Evolutionary conservation across 306 rosid species (phyloP).

Genomic region (Quercus mongolica): DNA sequence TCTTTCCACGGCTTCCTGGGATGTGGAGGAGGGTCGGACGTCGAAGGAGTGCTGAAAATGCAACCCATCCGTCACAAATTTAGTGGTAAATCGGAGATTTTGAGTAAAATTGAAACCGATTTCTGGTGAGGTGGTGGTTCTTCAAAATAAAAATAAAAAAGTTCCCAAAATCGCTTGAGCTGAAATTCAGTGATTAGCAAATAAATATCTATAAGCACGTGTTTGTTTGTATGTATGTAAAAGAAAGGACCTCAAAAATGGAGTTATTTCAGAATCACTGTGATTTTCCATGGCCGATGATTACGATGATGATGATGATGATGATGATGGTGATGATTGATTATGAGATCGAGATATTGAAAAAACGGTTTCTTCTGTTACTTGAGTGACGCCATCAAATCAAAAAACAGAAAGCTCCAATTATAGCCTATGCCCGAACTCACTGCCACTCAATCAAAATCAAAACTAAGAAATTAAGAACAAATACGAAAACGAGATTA

Average conservation of each 20-base stretch:
- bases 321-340: not conserved
- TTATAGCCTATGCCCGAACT: not conserved
- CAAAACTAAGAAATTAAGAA: not conserved
- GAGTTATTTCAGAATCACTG: conserved; percentile 45
- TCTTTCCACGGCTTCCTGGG: too few relatives aligned
- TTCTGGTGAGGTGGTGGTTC: too few relatives aligned
- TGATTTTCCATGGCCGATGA: conserved; percentile 59
- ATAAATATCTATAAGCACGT: not conserved
- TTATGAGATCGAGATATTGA: not conserved
- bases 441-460: not conserved
- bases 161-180: not conserved
- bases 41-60: too few relatives aligned
- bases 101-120: too few relatives aligned
- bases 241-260: conserved; percentile 45
- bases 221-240: not conserved
- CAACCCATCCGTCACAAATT: too few relatives aligned
- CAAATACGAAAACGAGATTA: not conserved
- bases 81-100: too few relatives aligned
- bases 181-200: conserved; percentile 1
- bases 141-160: too few relatives aligned
- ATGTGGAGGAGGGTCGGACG: too few relatives aligned
- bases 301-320: not conserved
- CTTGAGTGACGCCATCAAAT: conserved; percentile 15
- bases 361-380: not conserved
- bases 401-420: not conserved